phyloP scores from a whole-genome alignment of 805 yeast species.

The Pichia scutulata region DNA sequence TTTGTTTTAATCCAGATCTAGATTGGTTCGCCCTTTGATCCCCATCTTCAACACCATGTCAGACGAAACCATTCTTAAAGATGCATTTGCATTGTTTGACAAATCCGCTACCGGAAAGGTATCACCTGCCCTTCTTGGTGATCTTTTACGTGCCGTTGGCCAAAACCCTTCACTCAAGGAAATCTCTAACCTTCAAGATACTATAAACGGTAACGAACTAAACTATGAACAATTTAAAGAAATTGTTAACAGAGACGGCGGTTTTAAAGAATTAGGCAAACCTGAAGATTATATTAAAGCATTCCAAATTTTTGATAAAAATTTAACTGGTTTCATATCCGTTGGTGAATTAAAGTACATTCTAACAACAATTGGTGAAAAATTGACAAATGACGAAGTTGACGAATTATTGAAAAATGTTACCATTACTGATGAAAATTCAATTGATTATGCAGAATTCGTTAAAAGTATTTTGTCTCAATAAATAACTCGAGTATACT shows the following conservation, averaged over 20 bases:
- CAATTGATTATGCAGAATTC: slow-evolving; percentile 90
- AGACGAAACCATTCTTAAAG: slow-evolving; percentile 50
- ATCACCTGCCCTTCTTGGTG: slow-evolving; percentile 79
- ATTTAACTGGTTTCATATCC: slow-evolving; percentile 89
- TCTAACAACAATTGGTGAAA: slow-evolving; percentile 93
- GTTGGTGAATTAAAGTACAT: slow-evolving; percentile 96
- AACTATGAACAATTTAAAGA: slow-evolving; percentile 72
- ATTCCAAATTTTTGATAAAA: slow-evolving; percentile 97
- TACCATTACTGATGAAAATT: slow-evolving; percentile 86
- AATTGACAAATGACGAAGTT: slow-evolving; percentile 81
- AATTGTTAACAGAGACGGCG: slow-evolving; percentile 78
- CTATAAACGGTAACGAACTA: slow-evolving; percentile 32
- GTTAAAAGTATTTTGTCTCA: slow-evolving; percentile 91
- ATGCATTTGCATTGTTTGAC: slow-evolving; percentile 94
- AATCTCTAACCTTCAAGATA: slow-evolving; percentile 50
- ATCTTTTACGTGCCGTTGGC: slow-evolving; percentile 91
- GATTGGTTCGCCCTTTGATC: background rate
- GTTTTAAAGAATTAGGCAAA: slow-evolving; percentile 79
- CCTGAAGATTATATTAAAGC: slow-evolving; percentile 92
- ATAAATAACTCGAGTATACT: slow-evolving; percentile 35
- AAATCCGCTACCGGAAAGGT: slow-evolving; percentile 93
- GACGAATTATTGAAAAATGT: slow-evolving; percentile 96
- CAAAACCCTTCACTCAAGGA: slow-evolving; percentile 96
- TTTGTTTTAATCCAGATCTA: background rate
- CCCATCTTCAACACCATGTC: slow-evolving; percentile 2